Conservation (phyloP, 257 asterid species). For the Leptodermis oblonga region DNA sequence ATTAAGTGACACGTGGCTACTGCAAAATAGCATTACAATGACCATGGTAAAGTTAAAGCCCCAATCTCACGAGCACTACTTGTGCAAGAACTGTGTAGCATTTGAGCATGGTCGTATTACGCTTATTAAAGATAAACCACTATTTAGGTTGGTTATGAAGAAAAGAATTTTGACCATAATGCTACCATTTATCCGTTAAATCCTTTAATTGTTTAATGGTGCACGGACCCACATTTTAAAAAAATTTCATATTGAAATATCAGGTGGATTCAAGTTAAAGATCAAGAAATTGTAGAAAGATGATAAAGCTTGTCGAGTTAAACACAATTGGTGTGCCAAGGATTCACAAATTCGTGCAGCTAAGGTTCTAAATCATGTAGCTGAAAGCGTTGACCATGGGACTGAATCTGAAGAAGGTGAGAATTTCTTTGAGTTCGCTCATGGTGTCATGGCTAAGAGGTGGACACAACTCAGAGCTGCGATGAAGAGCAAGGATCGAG, state of each 20-base stretch:
- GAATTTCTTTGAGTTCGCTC: conserved; percentile 59
- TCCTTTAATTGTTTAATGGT: too few relatives aligned
- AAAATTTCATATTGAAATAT: conserved; percentile 3
- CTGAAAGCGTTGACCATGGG: conserved; percentile 43
- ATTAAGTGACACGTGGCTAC: too few relatives aligned
- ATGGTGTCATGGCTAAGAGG: conserved; percentile 49
- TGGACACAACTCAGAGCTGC: conserved; percentile 71
- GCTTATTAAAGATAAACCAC: too few relatives aligned
- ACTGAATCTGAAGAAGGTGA: conserved; percentile 26
- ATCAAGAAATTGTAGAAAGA: conserved; percentile 58
- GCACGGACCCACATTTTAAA: too few relatives aligned
- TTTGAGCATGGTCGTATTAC: too few relatives aligned
- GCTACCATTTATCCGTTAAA: too few relatives aligned
- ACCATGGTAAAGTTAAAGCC: too few relatives aligned
- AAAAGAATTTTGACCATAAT: too few relatives aligned
- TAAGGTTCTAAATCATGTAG: conserved; percentile 55
- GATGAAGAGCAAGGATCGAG: conserved; percentile 48
- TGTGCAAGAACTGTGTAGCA: too few relatives aligned
- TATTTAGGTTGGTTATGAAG: too few relatives aligned
- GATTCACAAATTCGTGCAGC: conserved; percentile 92
- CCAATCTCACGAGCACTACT: too few relatives aligned
- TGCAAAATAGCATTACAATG: too few relatives aligned
- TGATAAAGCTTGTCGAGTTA: conserved; percentile 70
- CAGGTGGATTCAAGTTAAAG: conserved; percentile 94
- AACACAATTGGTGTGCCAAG: conserved; percentile 89